phyloP scores from a whole-genome alignment of 345 rosid genomes.

The Eucalyptus paniculata region DNA sequence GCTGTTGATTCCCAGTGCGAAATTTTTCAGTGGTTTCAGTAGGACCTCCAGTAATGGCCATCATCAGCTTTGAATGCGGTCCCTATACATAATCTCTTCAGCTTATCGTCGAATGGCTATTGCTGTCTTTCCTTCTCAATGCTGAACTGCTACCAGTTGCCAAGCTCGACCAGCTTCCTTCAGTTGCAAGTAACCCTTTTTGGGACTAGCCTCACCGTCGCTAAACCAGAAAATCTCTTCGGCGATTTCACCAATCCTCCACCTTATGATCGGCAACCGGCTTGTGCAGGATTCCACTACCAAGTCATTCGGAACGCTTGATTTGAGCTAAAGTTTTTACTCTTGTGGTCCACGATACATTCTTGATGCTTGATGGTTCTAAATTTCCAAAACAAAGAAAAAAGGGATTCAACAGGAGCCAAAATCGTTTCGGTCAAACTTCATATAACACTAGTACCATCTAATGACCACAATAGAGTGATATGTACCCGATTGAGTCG shows the following conservation, averaged over 20 bases:
- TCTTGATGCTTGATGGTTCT: background rate
- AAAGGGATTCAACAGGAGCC: too few relatives aligned
- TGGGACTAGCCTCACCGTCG: fast-evolving
- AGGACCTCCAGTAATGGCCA: background rate
- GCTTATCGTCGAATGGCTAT: background rate
- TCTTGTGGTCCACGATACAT: background rate
- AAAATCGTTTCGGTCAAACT: fast-evolving
- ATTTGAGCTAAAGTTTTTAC: background rate
- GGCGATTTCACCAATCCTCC: fast-evolving
- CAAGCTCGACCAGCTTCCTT: background rate
- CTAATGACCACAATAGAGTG: fast-evolving
- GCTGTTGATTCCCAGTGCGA: fast-evolving
- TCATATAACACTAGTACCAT: fast-evolving
- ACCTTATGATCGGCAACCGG: background rate
- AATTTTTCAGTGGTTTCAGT: background rate
- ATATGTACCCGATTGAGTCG: fast-evolving
- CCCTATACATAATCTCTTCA: background rate
- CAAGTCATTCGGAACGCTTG: fast-evolving
- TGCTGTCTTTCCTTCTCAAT: background rate
- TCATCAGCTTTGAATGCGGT: background rate
- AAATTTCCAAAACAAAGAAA: too few relatives aligned
- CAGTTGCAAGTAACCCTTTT: background rate
- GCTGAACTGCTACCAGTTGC: background rate
- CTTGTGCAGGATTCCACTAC: fast-evolving
- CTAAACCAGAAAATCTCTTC: background rate